These are phyloP conservation scores for Vitis vinifera DNA, from an alignment of 164 flowering plant genomes.

Conservation along the genomic window ASM3070453v1 NC_081819.1:18929501-18930000, in stretches of 20 bases:
- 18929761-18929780: slow-evolving; percentile 57
- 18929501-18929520: no score
- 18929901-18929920: slow-evolving; percentile 41
- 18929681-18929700: slow-evolving; percentile 42
- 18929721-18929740: slow-evolving; percentile 41
- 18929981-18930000: slow-evolving; percentile 43
- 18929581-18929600: slow-evolving; percentile 42
- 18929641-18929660: slow-evolving; percentile 46
- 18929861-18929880: slow-evolving; percentile 45
- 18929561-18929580: slow-evolving; percentile 14
- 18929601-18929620: slow-evolving; percentile 36
- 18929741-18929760: slow-evolving; percentile 47
- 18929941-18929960: slow-evolving; percentile 33
- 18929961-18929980: slow-evolving; percentile 41
- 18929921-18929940: slow-evolving; percentile 48
- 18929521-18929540: no score
- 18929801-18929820: slow-evolving; percentile 30
- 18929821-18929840: slow-evolving; percentile 49
- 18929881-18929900: slow-evolving; percentile 43
- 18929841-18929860: slow-evolving; percentile 50
- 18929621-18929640: slow-evolving; percentile 32
- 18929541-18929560: no score
- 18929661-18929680: slow-evolving; percentile 48
- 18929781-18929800: slow-evolving; percentile 36
- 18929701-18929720: slow-evolving; percentile 42